Conservation (phyloP, 257 asterid species). For the Petrea volubilis region DNA sequence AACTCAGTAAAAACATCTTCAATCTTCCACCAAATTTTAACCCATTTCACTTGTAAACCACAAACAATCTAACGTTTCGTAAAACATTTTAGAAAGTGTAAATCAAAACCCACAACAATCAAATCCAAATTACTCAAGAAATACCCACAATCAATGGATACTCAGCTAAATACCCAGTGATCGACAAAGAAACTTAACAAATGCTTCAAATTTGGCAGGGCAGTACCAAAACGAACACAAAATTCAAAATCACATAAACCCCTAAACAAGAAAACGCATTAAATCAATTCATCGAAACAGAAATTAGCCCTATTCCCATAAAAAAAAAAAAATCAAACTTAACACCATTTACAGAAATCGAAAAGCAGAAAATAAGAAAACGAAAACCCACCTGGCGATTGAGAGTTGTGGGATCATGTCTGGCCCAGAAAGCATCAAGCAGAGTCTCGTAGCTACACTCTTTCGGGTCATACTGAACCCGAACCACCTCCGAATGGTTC, state of each 20-base stretch:
- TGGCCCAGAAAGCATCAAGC: conserved; percentile 86
- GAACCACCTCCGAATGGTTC: conserved; percentile 82
- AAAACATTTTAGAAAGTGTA: no score
- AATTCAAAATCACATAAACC: background rate
- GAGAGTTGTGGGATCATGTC: conserved; percentile 94
- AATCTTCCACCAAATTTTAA: background rate
- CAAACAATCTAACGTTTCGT: background rate
- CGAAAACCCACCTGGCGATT: conserved; percentile 71
- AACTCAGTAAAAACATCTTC: background rate
- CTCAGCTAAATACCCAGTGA: background rate
- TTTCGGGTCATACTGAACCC: conserved; percentile 86
- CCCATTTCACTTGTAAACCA: background rate
- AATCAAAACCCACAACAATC: background rate
- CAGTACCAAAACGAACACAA: background rate
- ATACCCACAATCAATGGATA: background rate
- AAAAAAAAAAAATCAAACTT: background rate
- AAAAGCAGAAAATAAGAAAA: background rate
- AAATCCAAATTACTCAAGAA: no score
- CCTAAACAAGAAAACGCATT: background rate
- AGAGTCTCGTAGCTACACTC: conserved; percentile 67
- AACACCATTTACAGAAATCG: background rate
- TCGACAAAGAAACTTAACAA: background rate
- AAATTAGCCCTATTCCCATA: background rate
- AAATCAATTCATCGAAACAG: background rate
- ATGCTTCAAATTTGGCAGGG: conserved; percentile 4